Base-by-base conservation (phyloP, 202 grass and related monocot genomes). In the Panicum virgatum region DNA sequence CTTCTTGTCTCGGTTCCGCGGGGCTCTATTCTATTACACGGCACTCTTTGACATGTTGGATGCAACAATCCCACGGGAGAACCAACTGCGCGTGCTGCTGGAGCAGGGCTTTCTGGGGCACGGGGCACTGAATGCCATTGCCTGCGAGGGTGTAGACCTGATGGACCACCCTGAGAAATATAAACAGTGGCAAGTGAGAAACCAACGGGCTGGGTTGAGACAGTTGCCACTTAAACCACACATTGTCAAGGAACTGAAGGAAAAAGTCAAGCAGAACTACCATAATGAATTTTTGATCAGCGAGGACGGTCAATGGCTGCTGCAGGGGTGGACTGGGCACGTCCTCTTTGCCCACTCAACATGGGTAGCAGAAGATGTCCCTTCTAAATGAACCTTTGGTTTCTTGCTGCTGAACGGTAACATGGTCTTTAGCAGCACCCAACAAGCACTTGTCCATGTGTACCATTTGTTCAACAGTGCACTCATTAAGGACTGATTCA, bases 251-350 rank as follows among this genome's bases (percentile, higher is more conserved):
- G 83, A 53, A 57, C 38, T 76, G 12, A 84, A 40, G 46, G 66
- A 79, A 8, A 88, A 82, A 60, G 85, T 90, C 40, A 86, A 72
- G 62, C 30, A 30, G 26, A 56, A 63, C 50, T 83, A 94, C 47
- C 87, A 92, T 53, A 95, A 92, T 39, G 92, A 95, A 42, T 95
- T 95, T 82, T 67, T 88, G 37, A 9, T 95, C 0, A 85, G 79
- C 57, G 53, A 84, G 38, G 90, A 92, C 84, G 71, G 67, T 63
- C 58, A 71, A 19, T 95, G 90, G 93, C 79, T 95, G 23, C 71
- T 95, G 47, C 93, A 92, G 27, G 93, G 93, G 12, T 95, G 93
- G 93, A 92, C 84, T 66, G 93, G 93, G 1, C 85, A 82, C 9
- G 88, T 86, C 82, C 66, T 95, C 19, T 82, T 70, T 47, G 89